Base-by-base conservation (phyloP, 345 rosid species). In the Ricinus communis region DNA sequence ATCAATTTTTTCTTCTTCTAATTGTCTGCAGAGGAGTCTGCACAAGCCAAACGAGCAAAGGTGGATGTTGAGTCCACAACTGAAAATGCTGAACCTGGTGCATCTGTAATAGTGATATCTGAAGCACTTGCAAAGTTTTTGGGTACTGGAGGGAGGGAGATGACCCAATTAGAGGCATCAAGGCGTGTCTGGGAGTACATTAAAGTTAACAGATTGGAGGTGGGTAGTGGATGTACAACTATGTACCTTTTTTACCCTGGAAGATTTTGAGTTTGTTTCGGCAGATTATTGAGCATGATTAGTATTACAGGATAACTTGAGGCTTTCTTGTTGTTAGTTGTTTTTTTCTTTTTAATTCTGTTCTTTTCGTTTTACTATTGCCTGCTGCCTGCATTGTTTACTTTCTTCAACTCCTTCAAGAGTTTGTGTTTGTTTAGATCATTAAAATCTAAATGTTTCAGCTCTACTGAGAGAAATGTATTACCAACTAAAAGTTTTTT, bases 51-150 rank as follows among this genome's bases (percentile, higher is more conserved):
- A 84, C 81, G 90, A 38, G 77, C 75, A 52, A 90, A 93, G 85
- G 82, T 82, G 54, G 91, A 85, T 54, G 81, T 68, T 33, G 93
- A 88, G 81, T 57, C 87, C 71, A 71, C 75, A 64, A 82, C 81
- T 61, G 86, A 76, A 70, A 81, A 72, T 64, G 54, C 80, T 59
- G 86, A 85, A 76, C 77, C 87, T 67, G 75, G 64, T 76, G 40
- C 81, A 62, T 76, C 85, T 43, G 73, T 76, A 74, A 71, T 83
- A 21, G 49, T 85, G 41, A 86, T 88, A 82, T 90, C 98, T 77
- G 96, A 93, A 74, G 82, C 88, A 12, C 90, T 93, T 61, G 88
- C 93, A 52, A 88, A 93, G 82, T 90, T 93, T 77, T 80, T 93
- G 70, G 96, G 86, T 36, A 71, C 87, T 69, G 87, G 70, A 71